Conservation (phyloP, 1,139 yeast species). For the Nakaseomyces delphensis region DNA sequence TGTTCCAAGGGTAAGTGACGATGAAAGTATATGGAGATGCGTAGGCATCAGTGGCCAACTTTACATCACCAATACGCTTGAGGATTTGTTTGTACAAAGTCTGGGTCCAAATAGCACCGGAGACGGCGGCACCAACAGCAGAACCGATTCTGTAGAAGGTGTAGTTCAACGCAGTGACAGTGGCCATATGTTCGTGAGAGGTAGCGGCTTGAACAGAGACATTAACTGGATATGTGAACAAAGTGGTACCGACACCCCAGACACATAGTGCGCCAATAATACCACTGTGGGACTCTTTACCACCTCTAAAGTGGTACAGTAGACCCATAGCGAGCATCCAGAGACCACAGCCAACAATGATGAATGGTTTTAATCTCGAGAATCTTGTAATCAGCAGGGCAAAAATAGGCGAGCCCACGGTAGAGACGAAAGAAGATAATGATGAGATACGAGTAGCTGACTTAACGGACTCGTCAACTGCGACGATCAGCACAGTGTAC, state of each 20-base stretch:
- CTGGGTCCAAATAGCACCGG: conserved; percentile 57
- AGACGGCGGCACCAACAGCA: conserved; percentile 36
- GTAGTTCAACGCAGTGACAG: conserved; percentile 45
- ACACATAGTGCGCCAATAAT: conserved; percentile 55
- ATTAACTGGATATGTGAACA: conserved; percentile 58
- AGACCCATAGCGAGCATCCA: conserved; percentile 54
- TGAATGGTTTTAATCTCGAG: conserved; percentile 50
- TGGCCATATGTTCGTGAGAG: conserved; percentile 48
- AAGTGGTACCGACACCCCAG: conserved; percentile 65
- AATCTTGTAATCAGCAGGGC: conserved; percentile 45
- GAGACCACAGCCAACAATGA: conserved; percentile 44
- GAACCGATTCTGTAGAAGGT: conserved; percentile 48
- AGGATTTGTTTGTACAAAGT: conserved; percentile 33
- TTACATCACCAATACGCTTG: conserved; percentile 19
- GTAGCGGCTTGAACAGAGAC: conserved; percentile 54
- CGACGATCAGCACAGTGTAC: conserved; percentile 53
- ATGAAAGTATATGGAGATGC: conserved; percentile 42
- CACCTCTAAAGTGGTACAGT: conserved; percentile 43
- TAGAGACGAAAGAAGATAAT: conserved; percentile 57
- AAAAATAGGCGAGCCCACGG: conserved; percentile 47
- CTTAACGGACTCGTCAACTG: conserved; percentile 44
- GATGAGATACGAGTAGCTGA: conserved; percentile 59
- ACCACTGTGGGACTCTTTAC: conserved; percentile 40
- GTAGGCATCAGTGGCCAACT: conserved; percentile 36
- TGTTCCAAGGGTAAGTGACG: conserved; percentile 43